These are phyloP conservation scores for Talaromyces sp. DNA, from an alignment of 2,329 filamentous ascomycete genomes.

Conservation along the genomic window DNA sequence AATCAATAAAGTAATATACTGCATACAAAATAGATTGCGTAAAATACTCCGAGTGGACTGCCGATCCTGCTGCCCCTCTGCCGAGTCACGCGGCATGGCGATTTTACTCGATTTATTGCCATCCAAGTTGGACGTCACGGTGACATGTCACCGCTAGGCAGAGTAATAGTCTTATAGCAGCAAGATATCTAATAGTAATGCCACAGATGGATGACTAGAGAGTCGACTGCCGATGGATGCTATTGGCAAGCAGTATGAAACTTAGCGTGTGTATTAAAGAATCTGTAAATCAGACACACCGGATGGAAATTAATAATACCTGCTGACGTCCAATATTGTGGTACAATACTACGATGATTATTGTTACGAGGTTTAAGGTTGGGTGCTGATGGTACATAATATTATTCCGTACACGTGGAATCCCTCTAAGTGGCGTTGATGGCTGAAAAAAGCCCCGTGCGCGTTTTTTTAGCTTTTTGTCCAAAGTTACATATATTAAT, in stretches of 20 bases:
- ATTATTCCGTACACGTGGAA: not conserved
- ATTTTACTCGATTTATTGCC: not conserved
- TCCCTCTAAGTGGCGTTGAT: not conserved
- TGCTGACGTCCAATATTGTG: too few relatives aligned
- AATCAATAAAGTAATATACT: not conserved
- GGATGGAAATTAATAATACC: too few relatives aligned
- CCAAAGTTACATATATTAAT: not conserved
- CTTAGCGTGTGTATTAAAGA: not conserved
- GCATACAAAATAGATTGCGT: not conserved
- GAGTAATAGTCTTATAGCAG: too few relatives aligned
- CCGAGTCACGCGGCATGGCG: not conserved
- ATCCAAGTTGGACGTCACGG: not conserved
- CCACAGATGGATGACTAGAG: too few relatives aligned
- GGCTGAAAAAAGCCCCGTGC: not conserved
- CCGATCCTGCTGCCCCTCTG: not conserved
- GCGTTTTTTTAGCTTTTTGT: not conserved
- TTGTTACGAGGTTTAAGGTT: not conserved
- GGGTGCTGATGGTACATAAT: not conserved
- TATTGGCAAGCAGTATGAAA: not conserved
- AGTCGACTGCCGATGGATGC: not conserved
- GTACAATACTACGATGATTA: not conserved
- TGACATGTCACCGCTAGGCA: not conserved
- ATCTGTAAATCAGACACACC: not conserved
- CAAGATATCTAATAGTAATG: too few relatives aligned
- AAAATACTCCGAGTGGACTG: not conserved